These are phyloP conservation scores for Amanita inopinata DNA, from an alignment of 768 basidiomycete genomes.

Conservation along the genomic window DNA sequence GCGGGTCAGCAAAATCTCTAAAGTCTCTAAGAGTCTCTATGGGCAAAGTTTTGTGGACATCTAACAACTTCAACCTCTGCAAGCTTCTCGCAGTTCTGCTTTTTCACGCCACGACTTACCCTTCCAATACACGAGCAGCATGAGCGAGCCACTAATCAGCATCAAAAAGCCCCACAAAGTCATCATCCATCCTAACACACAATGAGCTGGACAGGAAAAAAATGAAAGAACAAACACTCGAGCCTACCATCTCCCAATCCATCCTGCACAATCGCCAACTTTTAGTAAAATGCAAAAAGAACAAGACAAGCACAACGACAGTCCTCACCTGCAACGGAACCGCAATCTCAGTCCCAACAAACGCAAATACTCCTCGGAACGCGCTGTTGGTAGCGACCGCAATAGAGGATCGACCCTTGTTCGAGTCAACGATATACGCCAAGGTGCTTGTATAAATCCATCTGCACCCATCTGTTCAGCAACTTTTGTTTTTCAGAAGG, in stretches of 20 bases:
- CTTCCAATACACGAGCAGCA: slow-evolving; percentile 51
- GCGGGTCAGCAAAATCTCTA: too few relatives aligned
- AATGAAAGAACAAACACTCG: not conserved
- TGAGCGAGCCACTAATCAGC: slow-evolving; percentile 39
- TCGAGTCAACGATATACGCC: slow-evolving; percentile 83
- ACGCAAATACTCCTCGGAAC: slow-evolving; percentile 62
- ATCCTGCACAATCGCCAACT: slow-evolving; percentile 26
- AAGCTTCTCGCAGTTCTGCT: slow-evolving; percentile 1
- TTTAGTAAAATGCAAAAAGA: not conserved
- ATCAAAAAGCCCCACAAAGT: slow-evolving; percentile 50
- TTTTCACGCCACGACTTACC: slow-evolving; percentile 49
- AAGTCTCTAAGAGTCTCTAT: too few relatives aligned
- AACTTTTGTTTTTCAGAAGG: not conserved
- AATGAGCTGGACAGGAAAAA: not conserved
- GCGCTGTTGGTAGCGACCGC: slow-evolving; percentile 71
- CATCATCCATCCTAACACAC: slow-evolving; percentile 46
- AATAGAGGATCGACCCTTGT: slow-evolving; percentile 66
- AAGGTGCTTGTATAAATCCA: slow-evolving; percentile 55
- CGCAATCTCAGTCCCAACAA: slow-evolving; percentile 61
- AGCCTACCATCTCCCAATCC: slow-evolving; percentile 64
- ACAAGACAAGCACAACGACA: not conserved
- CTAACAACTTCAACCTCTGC: too few relatives aligned
- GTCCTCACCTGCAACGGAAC: slow-evolving; percentile 56
- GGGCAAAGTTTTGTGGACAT: too few relatives aligned
- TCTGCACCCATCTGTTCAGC: slow-evolving; percentile 9